Conservation (phyloP, 2,329 filamentous ascomycete genomes). For the Aspergillus sojae region DNA sequence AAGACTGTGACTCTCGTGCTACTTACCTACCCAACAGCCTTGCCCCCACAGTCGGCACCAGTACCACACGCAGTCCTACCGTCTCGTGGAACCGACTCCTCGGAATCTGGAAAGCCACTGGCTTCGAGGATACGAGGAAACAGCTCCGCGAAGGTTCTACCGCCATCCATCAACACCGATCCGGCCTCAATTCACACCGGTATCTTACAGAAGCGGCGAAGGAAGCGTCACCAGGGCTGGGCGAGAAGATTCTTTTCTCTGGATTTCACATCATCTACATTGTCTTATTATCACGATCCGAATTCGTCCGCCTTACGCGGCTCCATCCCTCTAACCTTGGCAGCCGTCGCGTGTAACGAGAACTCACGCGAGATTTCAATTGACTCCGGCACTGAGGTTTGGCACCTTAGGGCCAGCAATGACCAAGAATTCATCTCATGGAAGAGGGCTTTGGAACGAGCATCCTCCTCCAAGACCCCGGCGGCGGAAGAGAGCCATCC, state of each 20-base stretch:
- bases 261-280: conserved; percentile 88
- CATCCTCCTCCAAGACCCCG: conserved; percentile 69
- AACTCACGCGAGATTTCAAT: conserved; percentile 89
- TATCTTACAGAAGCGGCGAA: conserved; percentile 81
- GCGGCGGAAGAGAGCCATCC: conserved; percentile 34
- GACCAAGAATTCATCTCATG: conserved; percentile 84
- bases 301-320: conserved; percentile 91
- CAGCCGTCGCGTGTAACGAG: conserved; percentile 87
- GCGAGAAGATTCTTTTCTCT: conserved; percentile 93
- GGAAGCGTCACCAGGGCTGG: conserved; percentile 92
- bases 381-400: conserved; percentile 94
- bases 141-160: conserved; percentile 26
- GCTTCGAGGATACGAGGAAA: conserved; percentile 34
- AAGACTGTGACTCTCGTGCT: conserved; percentile 96
- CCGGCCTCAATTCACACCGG: conserved; percentile 73
- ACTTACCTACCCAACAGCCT: conserved; percentile 85
- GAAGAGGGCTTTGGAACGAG: conserved; percentile 81
- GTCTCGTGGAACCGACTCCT: conserved; percentile 50
- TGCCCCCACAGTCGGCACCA: conserved; percentile 47
- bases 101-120: conserved; percentile 52
- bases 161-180: conserved; percentile 29
- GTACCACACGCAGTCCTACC: conserved; percentile 43
- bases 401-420: conserved; percentile 86
- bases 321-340: conserved; percentile 87
- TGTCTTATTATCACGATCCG: conserved; percentile 95